phyloP scores from a whole-genome alignment of 2,329 filamentous ascomycete genomes.

The Pseudogymnoascus sp. region DNA sequence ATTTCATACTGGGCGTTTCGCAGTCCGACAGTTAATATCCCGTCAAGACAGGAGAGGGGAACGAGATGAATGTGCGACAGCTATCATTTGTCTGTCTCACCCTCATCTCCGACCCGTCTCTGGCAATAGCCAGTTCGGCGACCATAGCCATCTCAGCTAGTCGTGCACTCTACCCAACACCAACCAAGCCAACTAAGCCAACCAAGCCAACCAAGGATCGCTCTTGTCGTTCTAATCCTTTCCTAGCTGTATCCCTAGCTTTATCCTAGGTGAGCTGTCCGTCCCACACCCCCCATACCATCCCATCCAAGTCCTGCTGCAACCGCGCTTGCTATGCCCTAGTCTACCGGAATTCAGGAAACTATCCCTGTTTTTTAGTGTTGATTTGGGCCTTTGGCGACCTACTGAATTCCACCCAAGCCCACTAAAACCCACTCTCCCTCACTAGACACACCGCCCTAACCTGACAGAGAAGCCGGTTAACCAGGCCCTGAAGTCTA shows the following conservation, averaged over 20 bases:
- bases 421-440: background rate
- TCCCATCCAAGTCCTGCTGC: background rate
- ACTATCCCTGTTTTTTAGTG: background rate
- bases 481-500: background rate
- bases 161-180: background rate
- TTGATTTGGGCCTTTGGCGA: background rate
- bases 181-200: background rate
- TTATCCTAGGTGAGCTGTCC: background rate
- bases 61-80: background rate
- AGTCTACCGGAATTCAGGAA: background rate
- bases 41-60: background rate
- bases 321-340: background rate
- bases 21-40: background rate
- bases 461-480: background rate
- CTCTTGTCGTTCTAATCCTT: background rate
- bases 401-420: background rate
- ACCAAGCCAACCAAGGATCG: background rate
- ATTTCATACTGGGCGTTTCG: background rate
- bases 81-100: background rate
- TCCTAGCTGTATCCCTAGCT: background rate
- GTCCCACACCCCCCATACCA: no score
- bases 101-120: background rate
- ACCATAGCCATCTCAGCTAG: background rate
- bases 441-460: background rate
- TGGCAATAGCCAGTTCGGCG: background rate